Base-by-base conservation (phyloP, 139 green algal species). In the Nannochloris sp. region DNA sequence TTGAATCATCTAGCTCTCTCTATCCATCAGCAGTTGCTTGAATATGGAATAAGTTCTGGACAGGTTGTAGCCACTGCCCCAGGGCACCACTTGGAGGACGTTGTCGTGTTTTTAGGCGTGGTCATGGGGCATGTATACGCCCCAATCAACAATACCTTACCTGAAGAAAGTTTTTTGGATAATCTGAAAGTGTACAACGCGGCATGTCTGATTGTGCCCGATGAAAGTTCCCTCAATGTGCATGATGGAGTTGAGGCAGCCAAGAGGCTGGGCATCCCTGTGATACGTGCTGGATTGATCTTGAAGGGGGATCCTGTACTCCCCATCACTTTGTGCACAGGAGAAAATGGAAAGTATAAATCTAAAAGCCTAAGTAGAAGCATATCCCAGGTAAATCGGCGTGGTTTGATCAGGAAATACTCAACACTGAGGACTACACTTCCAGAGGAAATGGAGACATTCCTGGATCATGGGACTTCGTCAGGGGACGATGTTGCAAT, bases 401-500 rank as follows among this genome's bases (percentile, higher is more conserved):
- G 43, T 49, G 43, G 12, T 49, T 49, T 49, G 43, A 49, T 2
- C 43, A 49, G 43, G 14, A 49, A 15, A 15, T 49, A 49, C 43
- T 49, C 43, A 14, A 1, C 43, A 14, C 12, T 49, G 2, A 49
- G 1, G 43, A 49, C 43, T 49, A 2, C 43, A 14, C 43, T 49
- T 49, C 14, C 43, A 49, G 43, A 49, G 43, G 14, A 49, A 49
- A 49, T 49, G 14, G 43, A 49, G 12, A n/a, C n/a, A n/a, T 49
- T 49, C 12, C 43, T 49, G 43, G 43, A 49, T n/a, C 12, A 49
- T 1, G 43, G 43, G 43, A 49, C 43, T 49, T 49, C 43, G 43
- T 49, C 43, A 49, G 12, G 43, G 43, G 43, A 49, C 43, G 83
- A 90, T 66, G 71, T 86, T 15, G 83, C 76, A 2, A 71, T 96